phyloP scores from a whole-genome alignment of 1,284 basidiomycete genomes.

The Heterobasidion parviporum region DNA sequence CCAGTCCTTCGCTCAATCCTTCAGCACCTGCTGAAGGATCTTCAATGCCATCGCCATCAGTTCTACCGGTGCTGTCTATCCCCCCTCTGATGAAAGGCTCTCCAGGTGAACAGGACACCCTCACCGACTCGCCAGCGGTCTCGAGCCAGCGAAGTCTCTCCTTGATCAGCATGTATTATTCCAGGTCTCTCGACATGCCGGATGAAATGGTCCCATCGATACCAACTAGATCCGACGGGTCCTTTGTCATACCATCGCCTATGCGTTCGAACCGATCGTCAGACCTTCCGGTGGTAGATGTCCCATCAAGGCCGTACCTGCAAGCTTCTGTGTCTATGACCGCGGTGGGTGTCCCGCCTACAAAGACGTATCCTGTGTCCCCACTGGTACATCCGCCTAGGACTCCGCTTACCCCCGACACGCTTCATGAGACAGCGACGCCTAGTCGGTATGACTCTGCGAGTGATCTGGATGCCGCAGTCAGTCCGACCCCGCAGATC shows the following conservation, averaged over 20 bases:
- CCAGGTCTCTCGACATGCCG: slow-evolving; percentile 9
- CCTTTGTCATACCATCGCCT: slow-evolving; percentile 1
- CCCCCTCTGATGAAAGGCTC: not conserved
- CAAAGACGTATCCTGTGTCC: no score
- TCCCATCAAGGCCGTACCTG: not conserved
- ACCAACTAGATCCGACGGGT: not conserved
- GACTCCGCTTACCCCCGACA: not conserved
- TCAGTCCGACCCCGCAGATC: not conserved
- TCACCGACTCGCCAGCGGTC: slow-evolving; percentile 7
- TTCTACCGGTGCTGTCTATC: no score
- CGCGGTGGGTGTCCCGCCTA: slow-evolving; percentile 3
- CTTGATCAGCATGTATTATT: slow-evolving; percentile 23
- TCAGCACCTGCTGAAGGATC: not conserved
- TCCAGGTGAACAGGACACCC: not conserved
- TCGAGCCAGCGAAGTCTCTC: slow-evolving; percentile 15
- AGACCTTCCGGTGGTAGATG: not conserved
- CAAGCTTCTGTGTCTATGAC: slow-evolving; percentile 1
- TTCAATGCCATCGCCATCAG: no score
- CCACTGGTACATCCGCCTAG: not conserved
- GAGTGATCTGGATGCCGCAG: not conserved
- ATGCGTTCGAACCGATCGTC: slow-evolving; percentile 2
- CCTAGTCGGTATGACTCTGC: not conserved
- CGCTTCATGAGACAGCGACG: not conserved
- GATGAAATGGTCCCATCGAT: not conserved
- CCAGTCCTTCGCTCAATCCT: not conserved